Base-by-base conservation (phyloP, 306 rosid genomes). In the Senna siamea region DNA sequence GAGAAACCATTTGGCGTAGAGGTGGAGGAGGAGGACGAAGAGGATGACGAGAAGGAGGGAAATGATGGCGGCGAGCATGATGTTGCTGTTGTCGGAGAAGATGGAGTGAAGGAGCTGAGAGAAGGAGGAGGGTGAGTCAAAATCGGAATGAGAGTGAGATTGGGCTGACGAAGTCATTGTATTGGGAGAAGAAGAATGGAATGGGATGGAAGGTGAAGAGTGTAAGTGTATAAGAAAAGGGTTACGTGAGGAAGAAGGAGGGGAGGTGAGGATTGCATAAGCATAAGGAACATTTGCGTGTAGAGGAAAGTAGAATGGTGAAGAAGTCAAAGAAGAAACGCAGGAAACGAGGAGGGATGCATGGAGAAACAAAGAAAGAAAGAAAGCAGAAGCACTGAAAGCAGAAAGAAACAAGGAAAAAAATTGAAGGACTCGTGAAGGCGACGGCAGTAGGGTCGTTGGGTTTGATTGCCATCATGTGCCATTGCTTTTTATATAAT, bases 21-120 rank as follows among this genome's bases (percentile, higher is more conserved):
- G 75, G 48, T 95, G 99, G 72, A 95, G 99, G 22, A 95, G 80
- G 14, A 95, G 85, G 57, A 95, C 99, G 79, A 95, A 95, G 87
- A 95, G 93, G 53, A 95, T 83, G 37, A 92, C 98, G 2, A 92
- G 75, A 15, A 95, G 88, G 20, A 95, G 77, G 9, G 97, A 90
- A 64, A 95, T 78, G 5, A 95, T 63, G 35, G 99, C 99, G 0
- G 89, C 98, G 15, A 95, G 88, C 93, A 92, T 85, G 67, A 92
- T 82, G 83, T 86, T 95, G 69, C 87, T 82, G 81, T 87, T 78
- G 86, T 90, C 88, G 17, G 98, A 88, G 84, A 92, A 87, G 4
- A 95, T 76, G 81, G 66, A 82, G 74, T 74, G 87, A 22, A 87
- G 43, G 17, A 88, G 73, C 17, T 78, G 82, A 32, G 30, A 70